Percentiles rank a stretch among this genome's conserved stretches.
These are phyloP conservation scores for Alternaria burnsii DNA, from an alignment of 2,329 filamentous ascomycete species.

Conservation along the genomic window DNA sequence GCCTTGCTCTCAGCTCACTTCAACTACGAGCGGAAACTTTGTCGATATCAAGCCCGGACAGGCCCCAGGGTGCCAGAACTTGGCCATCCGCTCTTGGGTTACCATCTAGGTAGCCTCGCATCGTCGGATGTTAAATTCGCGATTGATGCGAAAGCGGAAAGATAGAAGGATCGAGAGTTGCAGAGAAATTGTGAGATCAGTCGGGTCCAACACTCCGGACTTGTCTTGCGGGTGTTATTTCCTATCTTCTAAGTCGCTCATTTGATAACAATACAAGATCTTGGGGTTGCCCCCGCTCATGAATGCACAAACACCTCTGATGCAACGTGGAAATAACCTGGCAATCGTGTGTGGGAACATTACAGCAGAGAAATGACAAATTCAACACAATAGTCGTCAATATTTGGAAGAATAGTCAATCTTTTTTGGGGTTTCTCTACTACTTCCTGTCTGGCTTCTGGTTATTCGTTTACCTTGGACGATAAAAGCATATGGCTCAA, in stretches of 20 bases:
- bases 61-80: slow-evolving; percentile 7
- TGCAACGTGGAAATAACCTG: neutral
- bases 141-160: neutral
- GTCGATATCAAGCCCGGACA: slow-evolving; percentile 15
- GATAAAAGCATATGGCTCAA: neutral
- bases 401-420: too few relatives aligned
- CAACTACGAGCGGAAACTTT: slow-evolving; percentile 6
- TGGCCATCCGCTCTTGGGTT: slow-evolving; percentile 15
- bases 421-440: too few relatives aligned
- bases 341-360: too few relatives aligned
- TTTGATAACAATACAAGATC: neutral
- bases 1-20: slow-evolving; percentile 7
- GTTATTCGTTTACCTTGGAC: neutral
- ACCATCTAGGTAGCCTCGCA: slow-evolving; percentile 5
- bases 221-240: slow-evolving; percentile 5
- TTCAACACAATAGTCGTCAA: too few relatives aligned
- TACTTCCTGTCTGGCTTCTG: too few relatives aligned
- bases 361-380: too few relatives aligned
- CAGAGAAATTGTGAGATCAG: neutral
- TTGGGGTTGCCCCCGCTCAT: slow-evolving; percentile 1
- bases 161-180: neutral
- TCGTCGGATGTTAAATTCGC: too few relatives aligned
- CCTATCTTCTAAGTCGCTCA: slow-evolving; percentile 3
- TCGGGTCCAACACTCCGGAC: slow-evolving; percentile 14
- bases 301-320: neutral